Evolutionary conservation across 306 rosid genomes (phyloP).

Genomic region (Acacia melanoxylon): DNA sequence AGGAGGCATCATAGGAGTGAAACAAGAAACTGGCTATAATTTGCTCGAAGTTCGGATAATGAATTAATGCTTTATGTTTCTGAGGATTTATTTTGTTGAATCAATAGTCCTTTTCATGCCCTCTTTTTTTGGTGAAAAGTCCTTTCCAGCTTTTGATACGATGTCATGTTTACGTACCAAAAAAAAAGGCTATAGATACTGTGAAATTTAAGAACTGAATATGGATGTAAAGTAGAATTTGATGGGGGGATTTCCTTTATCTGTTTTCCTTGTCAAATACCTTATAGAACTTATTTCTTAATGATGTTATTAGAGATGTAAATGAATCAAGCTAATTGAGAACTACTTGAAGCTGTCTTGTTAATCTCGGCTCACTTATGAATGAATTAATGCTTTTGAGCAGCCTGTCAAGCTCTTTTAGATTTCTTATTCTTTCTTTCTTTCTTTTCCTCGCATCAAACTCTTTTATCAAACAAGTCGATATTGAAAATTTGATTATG

Average conservation of each 20-base stretch:
- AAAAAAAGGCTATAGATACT: not conserved
- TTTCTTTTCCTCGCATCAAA: not conserved
- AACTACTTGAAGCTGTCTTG: not conserved
- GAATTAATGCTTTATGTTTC: not conserved
- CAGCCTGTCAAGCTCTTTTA: not conserved
- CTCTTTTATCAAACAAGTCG: not conserved
- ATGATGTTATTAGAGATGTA: not conserved
- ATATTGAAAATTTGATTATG: not conserved
- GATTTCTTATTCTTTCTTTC: not conserved
- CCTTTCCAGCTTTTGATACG: not conserved
- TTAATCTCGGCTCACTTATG: not conserved
- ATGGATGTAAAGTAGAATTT: not conserved
- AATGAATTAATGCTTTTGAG: not conserved
- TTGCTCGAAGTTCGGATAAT: not conserved
- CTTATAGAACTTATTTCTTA: not conserved
- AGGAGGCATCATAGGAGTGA: not conserved
- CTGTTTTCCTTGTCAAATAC: not conserved
- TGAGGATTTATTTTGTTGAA: slow-evolving; percentile 18
- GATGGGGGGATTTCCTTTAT: not conserved
- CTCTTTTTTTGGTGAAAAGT: not conserved
- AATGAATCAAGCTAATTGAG: not conserved
- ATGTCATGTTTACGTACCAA: not conserved
- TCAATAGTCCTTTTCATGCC: not conserved
- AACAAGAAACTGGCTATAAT: slow-evolving; percentile 21
- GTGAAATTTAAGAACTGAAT: not conserved